Percentiles rank a stretch among this genome's conserved stretches.
Conservation (phyloP, 441 rosid genomes). For the Mallotus japonicus region DNA sequence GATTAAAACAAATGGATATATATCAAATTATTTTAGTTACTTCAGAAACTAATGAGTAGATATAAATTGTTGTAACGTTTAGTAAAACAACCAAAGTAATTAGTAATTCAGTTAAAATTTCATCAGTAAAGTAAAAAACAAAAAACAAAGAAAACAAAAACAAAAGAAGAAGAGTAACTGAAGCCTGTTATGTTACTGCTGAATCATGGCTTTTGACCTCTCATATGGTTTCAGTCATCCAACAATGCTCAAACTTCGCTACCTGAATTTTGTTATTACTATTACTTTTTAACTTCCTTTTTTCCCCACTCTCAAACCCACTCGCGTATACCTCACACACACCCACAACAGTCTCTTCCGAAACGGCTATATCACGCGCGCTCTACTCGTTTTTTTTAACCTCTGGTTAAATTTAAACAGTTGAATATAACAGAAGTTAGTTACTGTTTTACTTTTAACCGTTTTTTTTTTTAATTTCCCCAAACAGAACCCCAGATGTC, state of each 20-base stretch:
- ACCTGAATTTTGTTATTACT: slow-evolving; percentile 30
- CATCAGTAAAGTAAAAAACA: neutral
- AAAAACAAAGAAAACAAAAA: neutral
- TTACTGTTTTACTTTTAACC: slow-evolving; percentile 39
- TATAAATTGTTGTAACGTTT: too few relatives aligned
- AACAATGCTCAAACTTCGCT: slow-evolving; percentile 34
- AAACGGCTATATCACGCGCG: slow-evolving; percentile 8
- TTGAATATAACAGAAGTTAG: slow-evolving; percentile 31
- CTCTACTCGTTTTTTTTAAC: neutral
- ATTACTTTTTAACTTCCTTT: too few relatives aligned
- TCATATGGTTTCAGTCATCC: slow-evolving; percentile 21
- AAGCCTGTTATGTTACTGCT: slow-evolving; percentile 38
- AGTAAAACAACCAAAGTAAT: too few relatives aligned
- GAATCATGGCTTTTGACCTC: slow-evolving; percentile 39
- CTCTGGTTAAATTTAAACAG: slow-evolving; percentile 17
- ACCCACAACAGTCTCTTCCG: neutral
- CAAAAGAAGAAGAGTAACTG: slow-evolving; percentile 37
- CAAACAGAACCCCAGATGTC: slow-evolving; percentile 22
- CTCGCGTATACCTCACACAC: slow-evolving; percentile 11
- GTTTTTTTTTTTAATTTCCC: slow-evolving; percentile 18
- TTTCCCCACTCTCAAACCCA: slow-evolving; percentile 12
- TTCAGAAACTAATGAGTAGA: too few relatives aligned
- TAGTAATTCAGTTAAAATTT: too few relatives aligned
- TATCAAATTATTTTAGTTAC: too few relatives aligned
- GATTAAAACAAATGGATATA: too few relatives aligned